Base-by-base conservation (phyloP, 768 basidiomycete genomes). In the Dioszegia hungarica region DNA sequence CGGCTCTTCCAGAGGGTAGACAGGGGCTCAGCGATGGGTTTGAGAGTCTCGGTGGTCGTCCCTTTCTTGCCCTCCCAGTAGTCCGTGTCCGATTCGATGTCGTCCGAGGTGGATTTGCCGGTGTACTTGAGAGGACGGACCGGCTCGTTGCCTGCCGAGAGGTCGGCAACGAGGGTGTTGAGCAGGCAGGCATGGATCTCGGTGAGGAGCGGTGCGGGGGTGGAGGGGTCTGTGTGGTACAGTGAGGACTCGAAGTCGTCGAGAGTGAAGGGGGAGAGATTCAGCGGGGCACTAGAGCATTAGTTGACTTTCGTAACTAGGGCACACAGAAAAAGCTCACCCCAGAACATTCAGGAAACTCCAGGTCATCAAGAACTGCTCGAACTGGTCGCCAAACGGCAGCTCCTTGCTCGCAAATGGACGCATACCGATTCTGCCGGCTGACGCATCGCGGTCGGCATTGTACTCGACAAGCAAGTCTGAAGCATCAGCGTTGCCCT, bases 281-380 rank as follows among this genome's bases (percentile, higher is more conserved):
- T 86, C 15, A 98, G 80, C 1, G 93, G 87, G 81, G 87, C 86
- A 5, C 94, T 95, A 60, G 38, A 22, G 5, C 22, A 29, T 54
- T 34, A 54, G 36, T 19, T 17, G 22, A 39, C 60, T 17, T 28
- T 77, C 84, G 66, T 9, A 29, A 54, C 15, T 36, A n/a, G n/a
- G n/a, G n/a, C 15, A 20, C 36, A 48, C 4, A 36, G 24, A 43
- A n/a, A 15, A 36, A 14, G 62, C 75, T 59, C 73, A 95, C 95
- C 92, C 90, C 76, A 93, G 93, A 50, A 91, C 86, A 51, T 89
- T 86, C 54, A 98, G 77, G 75, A 94, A 94, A 76, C 90, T 92
- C 93, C 93, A 99, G 9, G 84, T 79, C 86, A 89, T 86, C 28
- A 98, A 77, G 75, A 97, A 90, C 9, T 81, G 79, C 73, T 97